A percentile compares a stretch with the other conserved stretches of the same genome.
Conservation (phyloP, 257 asterid species). For the Voacanga thouarsii region DNA sequence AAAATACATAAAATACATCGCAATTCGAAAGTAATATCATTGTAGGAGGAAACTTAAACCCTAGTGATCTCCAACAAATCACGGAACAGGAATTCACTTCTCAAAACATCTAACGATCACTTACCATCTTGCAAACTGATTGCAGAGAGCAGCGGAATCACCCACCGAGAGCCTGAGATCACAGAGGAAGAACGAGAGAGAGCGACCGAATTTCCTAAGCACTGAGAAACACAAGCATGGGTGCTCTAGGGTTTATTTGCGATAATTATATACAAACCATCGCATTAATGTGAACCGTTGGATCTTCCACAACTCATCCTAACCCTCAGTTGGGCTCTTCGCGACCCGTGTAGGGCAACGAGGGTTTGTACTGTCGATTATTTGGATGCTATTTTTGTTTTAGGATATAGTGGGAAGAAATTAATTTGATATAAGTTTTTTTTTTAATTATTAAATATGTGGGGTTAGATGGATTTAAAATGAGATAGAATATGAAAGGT, state of each 20-base stretch:
- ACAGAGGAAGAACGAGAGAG: neutral
- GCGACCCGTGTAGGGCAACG: neutral
- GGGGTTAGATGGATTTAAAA: no score
- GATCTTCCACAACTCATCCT: neutral
- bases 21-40: neutral
- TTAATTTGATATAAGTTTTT: no score
- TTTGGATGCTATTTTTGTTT: no score
- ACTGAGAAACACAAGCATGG: neutral
- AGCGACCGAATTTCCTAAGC: neutral
- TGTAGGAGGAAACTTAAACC: neutral
- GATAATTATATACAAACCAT: constrained; percentile 1
- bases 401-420: no score
- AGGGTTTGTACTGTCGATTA: neutral
- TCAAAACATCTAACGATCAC: neutral
- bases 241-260: constrained; percentile 7
- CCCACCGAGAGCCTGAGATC: no score
- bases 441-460: no score
- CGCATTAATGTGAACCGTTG: neutral
- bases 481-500: no score
- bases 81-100: no score
- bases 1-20: neutral
- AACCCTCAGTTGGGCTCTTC: constrained; percentile 7
- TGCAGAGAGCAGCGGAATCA: neutral
- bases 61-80: neutral
- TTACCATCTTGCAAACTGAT: constrained; percentile 9